Evolutionary conservation across 352 stramenopile species (phyloP), one percentile per base, ranked within the genome.

Genomic region (Pythium aphanidermatum): DNA sequence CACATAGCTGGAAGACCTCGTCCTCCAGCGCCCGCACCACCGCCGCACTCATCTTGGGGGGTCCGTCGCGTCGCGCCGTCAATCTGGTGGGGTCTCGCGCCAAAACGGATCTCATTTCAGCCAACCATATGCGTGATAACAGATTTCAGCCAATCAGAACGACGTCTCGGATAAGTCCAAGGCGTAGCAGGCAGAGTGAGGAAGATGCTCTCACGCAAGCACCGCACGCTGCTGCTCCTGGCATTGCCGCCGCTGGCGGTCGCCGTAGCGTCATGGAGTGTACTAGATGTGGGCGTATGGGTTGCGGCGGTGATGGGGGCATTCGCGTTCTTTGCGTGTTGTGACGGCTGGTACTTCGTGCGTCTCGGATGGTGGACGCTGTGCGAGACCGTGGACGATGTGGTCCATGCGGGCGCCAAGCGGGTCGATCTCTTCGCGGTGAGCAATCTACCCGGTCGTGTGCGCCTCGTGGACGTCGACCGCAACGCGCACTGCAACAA

Each of bases 401-500:
- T 34, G 19, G 33, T 62, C 9, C 5, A 51, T 21, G n/a, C 40
- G 5, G 42, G 47, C 7, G 41, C 49, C 3, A 63, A 58, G 37
- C 72, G 55, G 14, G 55, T 64, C 7, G 55, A 67, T 21, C 55
- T 94, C 27, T 81, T 92, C 25, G 72, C 64, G 1, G 43, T 54
- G 12, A 85, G 75, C 49, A 50, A 57, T n/a, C 34, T 85, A 12
- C 28, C 51, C 2, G 76, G 71, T 0, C 61, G 71, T 25, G 57
- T 94, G 9, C 36, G 55, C 30, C 63, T 83, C 14, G 71, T 59
- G 20, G 80, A 92, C 33, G 83, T 94, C 31, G 83, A 94, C 48
- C 80, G 83, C 34, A 94, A 94, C 38, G 80, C 72, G 4, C 83
- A 94, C 48, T 94, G 61, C 59, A 94, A 92, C 56, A 94, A 94